Conservation (phyloP, 2,329 filamentous ascomycete genomes). For the Fusarium anguioides region DNA sequence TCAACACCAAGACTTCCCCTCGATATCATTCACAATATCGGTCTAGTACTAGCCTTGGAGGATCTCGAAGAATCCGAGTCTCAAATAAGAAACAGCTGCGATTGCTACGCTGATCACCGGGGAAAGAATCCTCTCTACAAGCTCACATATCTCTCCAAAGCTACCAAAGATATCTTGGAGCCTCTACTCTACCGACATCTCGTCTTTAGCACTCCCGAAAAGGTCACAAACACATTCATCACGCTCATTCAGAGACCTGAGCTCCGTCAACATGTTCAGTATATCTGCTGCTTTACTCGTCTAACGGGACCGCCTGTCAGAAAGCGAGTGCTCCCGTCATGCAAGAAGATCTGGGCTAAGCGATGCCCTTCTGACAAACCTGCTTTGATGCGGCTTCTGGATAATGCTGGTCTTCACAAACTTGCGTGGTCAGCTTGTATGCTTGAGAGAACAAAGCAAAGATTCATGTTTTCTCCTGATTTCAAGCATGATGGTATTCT, state of each 20-base stretch:
- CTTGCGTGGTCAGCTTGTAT: constrained; percentile 23
- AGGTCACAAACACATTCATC: constrained; percentile 27
- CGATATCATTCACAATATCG: constrained; percentile 28
- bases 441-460: constrained; percentile 11
- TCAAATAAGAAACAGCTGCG: not conserved
- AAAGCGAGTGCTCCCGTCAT: not conserved
- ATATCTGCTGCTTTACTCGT: constrained; percentile 7
- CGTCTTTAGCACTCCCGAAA: not conserved
- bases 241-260: constrained; percentile 23
- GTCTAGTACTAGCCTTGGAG: not conserved
- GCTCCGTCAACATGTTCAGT: constrained; percentile 21
- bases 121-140: not conserved
- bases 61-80: not conserved
- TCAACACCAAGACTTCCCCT: constrained; percentile 18
- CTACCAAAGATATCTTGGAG: constrained; percentile 24
- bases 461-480: constrained; percentile 30
- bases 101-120: not conserved
- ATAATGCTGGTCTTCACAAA: constrained; percentile 4
- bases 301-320: not conserved
- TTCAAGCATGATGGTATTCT: constrained; percentile 31
- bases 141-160: constrained; percentile 28
- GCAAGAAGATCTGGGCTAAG: constrained; percentile 14
- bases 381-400: constrained; percentile 13
- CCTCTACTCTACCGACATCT: constrained; percentile 35
- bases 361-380: constrained; percentile 13